Conservation (phyloP, 768 basidiomycete species). For the Termitomyces sp. region DNA sequence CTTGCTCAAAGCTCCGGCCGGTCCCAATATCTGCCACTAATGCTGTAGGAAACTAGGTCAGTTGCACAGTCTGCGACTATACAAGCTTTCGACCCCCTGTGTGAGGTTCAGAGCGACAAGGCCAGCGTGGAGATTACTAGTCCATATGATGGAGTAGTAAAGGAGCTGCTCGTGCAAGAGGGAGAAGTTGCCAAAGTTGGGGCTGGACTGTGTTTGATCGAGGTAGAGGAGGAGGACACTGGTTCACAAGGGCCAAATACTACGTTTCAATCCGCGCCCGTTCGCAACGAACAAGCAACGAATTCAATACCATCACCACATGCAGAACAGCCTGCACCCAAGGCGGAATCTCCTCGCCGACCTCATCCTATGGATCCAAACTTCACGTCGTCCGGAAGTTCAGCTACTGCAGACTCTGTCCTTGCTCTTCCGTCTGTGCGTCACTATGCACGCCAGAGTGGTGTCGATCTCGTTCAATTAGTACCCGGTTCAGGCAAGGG, state of each 20-base stretch:
- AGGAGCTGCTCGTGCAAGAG: conserved; percentile 68
- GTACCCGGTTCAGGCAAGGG: conserved; percentile 67
- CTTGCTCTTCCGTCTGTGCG: conserved; percentile 77
- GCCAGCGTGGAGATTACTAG: conserved; percentile 89
- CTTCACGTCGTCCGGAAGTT: conserved; percentile 11
- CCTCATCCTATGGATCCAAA: conserved; percentile 66
- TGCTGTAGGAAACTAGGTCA: conserved; percentile 40
- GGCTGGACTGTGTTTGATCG: conserved; percentile 69
- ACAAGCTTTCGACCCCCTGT: conserved; percentile 64
- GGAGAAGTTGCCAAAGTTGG: conserved; percentile 86
- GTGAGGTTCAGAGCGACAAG: conserved; percentile 88
- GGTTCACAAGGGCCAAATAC: conserved; percentile 5
- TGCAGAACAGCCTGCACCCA: conserved; percentile 1
- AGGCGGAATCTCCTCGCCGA: conserved; percentile 16
- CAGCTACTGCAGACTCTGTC: conserved; percentile 24
- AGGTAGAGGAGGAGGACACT: conserved; percentile 58
- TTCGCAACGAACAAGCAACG: conserved; percentile 9
- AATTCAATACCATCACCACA: conserved; percentile 10
- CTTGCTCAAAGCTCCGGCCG: conserved; percentile 27
- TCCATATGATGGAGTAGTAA: conserved; percentile 74
- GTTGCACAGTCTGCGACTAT: conserved; percentile 48
- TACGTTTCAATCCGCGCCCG: conserved; percentile 13
- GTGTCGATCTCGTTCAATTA: conserved; percentile 52
- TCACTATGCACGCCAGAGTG: conserved; percentile 63
- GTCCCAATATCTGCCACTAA: conserved; percentile 5